A percentile compares a stretch with the other conserved stretches of the same genome.
Conservation (phyloP, 768 basidiomycete species). For the Lactarius evosmus region DNA sequence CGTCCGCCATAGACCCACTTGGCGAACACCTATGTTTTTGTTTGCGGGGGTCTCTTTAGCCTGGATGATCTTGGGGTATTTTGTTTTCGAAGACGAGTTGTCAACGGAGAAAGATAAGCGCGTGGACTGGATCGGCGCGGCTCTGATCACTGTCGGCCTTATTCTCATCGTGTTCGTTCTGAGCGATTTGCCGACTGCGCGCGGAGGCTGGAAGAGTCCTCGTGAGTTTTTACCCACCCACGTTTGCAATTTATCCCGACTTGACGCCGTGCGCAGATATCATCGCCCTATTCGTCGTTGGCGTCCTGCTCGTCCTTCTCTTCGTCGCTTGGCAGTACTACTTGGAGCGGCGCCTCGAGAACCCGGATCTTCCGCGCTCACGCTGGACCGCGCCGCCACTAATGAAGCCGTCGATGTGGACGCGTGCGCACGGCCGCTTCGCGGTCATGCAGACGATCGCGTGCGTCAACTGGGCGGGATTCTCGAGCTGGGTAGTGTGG, state of each 20-base stretch:
- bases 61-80: constrained; percentile 49
- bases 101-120: constrained; percentile 37
- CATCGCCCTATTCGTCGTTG: constrained; percentile 62
- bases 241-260: neutral
- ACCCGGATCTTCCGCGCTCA: constrained; percentile 19
- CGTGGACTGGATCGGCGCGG: constrained; percentile 77
- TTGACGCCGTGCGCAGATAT: constrained; percentile 52
- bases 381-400: constrained; percentile 53
- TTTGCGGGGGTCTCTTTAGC: constrained; percentile 53
- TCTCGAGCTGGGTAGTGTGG: constrained; percentile 55
- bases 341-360: constrained; percentile 43
- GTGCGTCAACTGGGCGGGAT: constrained; percentile 60
- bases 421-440: constrained; percentile 57
- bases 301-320: constrained; percentile 48
- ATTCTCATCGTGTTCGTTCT: constrained; percentile 72
- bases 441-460: constrained; percentile 60
- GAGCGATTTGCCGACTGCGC: constrained; percentile 59
- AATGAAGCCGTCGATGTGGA: constrained; percentile 63
- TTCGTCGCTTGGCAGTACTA: constrained; percentile 69
- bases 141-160: constrained; percentile 60
- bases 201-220: constrained; percentile 56
- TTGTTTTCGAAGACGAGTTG: constrained; percentile 62
- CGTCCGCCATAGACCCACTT: constrained; percentile 38
- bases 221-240: constrained; percentile 40
- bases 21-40: constrained; percentile 68